phyloP scores from a whole-genome alignment of 1,284 basidiomycete genomes.

The Anthracocystis setariae region DNA sequence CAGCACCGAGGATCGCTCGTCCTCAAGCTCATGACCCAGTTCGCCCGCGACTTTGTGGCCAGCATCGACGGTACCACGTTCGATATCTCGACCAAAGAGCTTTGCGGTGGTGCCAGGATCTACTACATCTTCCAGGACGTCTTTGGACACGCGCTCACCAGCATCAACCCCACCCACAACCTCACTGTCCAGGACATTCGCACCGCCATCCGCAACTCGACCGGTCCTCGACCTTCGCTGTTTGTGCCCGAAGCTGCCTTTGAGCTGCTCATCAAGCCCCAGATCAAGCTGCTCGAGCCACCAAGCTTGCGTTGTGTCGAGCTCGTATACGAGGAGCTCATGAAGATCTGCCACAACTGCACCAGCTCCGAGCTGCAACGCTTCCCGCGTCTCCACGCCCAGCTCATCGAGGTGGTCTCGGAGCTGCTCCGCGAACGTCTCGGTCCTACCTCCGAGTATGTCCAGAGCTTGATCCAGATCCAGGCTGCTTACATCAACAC shows the following conservation, averaged over 20 bases:
- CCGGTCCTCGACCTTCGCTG: constrained; percentile 91
- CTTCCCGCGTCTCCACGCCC: constrained; percentile 91
- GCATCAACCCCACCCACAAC: constrained; percentile 89
- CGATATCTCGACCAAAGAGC: constrained; percentile 96
- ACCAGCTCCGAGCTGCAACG: constrained; percentile 92
- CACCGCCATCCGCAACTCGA: constrained; percentile 97
- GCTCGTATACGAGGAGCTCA: constrained; percentile 97
- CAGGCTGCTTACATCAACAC: constrained; percentile 99
- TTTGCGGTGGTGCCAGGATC: constrained; percentile 95
- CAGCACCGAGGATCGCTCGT: constrained; percentile 76
- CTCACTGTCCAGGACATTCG: constrained; percentile 94
- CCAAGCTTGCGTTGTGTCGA: constrained; percentile 96
- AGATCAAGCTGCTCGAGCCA: constrained; percentile 94
- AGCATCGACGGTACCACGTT: constrained; percentile 98
- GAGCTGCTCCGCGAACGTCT: constrained; percentile 93
- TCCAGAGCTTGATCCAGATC: constrained; percentile 93
- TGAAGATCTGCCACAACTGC: constrained; percentile 99
- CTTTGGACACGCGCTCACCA: constrained; percentile 89
- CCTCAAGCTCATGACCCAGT: constrained; percentile 93
- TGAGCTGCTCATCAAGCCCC: constrained; percentile 95
- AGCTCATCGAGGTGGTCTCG: constrained; percentile 95
- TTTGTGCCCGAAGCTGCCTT: constrained; percentile 98
- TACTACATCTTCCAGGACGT: constrained; percentile 99
- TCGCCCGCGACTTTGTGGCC: constrained; percentile 94
- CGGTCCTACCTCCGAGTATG: constrained; percentile 94